These are phyloP conservation scores for Plasmodium cynomolgi DNA, from an alignment of 169 alveolate species.

Conservation along the genomic window DNA sequence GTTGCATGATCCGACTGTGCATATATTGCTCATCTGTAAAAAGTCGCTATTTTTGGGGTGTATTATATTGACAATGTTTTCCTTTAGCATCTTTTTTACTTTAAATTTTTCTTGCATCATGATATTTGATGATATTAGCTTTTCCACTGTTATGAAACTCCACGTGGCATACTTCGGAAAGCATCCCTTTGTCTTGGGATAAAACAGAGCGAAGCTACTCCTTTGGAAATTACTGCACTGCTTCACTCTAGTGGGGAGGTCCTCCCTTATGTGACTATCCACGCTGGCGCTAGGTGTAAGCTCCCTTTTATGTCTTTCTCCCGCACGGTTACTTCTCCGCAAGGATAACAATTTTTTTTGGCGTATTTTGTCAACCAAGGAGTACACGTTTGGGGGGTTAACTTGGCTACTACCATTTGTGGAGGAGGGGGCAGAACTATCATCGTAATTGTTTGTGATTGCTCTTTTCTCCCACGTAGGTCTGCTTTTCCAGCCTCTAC, in stretches of 20 bases:
- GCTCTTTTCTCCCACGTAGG: neutral
- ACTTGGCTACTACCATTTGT: neutral
- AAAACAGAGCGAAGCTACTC: slow-evolving; percentile 34
- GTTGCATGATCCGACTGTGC: slow-evolving; percentile 54
- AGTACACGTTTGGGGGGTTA: neutral
- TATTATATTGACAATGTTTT: slow-evolving; percentile 39
- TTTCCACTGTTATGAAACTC: slow-evolving; percentile 47
- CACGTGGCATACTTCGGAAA: slow-evolving; percentile 58
- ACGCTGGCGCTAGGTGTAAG: neutral
- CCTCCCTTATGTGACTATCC: neutral
- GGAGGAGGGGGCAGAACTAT: neutral
- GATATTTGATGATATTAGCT: slow-evolving; percentile 9
- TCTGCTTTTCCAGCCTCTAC: neutral
- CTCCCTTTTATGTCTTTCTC: neutral
- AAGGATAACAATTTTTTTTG: neutral
- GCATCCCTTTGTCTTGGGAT: slow-evolving; percentile 31
- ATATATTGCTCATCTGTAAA: slow-evolving; percentile 29
- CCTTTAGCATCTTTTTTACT: slow-evolving; percentile 46
- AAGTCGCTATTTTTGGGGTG: slow-evolving; percentile 13
- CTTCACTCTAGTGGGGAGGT: neutral
- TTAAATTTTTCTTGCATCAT: slow-evolving; percentile 62
- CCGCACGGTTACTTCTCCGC: neutral
- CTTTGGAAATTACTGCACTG: neutral
- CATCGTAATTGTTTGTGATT: neutral
- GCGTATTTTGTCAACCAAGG: neutral